These are phyloP conservation scores for Hericium erinaceus DNA, from an alignment of 768 basidiomycete species.

Conservation along the genomic window DNA sequence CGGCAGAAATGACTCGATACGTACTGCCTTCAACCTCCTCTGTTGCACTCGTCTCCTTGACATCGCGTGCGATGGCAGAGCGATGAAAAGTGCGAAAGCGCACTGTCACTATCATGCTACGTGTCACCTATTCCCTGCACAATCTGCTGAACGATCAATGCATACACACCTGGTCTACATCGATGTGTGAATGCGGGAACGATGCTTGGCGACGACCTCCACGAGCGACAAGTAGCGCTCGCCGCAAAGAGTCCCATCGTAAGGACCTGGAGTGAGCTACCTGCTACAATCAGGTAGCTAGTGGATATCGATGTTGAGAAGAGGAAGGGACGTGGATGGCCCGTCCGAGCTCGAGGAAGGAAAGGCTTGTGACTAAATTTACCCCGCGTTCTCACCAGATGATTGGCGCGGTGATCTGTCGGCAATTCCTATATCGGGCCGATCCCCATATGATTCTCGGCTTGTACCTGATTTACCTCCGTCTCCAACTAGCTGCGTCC, in stretches of 20 bases:
- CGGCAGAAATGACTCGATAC: neutral
- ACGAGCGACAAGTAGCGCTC: neutral
- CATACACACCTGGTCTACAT: neutral
- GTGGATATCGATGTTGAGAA: neutral
- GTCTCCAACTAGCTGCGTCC: too few relatives aligned
- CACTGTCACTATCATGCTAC: too few relatives aligned
- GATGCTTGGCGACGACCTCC: neutral
- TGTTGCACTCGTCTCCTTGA: neutral
- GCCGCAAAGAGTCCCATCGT: neutral
- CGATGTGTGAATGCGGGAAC: neutral
- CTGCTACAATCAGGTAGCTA: neutral
- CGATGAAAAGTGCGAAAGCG: conserved; percentile 4
- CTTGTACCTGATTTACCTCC: too few relatives aligned
- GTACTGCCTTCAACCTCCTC: conserved; percentile 6
- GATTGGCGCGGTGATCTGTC: neutral
- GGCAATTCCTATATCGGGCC: neutral
- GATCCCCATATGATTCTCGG: neutral
- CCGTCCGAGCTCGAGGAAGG: too few relatives aligned
- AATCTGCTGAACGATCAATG: neutral
- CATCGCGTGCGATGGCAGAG: conserved; percentile 3
- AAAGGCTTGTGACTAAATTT: neutral
- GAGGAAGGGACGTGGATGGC: too few relatives aligned
- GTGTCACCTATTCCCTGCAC: too few relatives aligned
- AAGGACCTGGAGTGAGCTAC: neutral
- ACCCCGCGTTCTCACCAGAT: neutral